These are phyloP conservation scores for Eucalyptus regnans DNA, from an alignment of 345 rosid genomes.

Conservation along the genomic window DNA sequence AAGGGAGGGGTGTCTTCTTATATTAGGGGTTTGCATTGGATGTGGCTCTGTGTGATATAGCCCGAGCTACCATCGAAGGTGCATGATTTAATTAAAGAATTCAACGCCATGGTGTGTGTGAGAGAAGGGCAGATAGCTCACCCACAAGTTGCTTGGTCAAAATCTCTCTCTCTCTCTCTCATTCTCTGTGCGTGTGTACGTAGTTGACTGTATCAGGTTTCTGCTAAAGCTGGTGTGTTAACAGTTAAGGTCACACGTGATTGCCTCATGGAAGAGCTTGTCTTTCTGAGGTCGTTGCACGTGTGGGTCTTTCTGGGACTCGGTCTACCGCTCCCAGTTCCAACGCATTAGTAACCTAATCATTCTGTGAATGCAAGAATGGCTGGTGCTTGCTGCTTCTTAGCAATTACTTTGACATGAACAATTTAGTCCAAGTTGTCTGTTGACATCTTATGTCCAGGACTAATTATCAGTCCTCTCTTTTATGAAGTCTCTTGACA, in stretches of 20 bases:
- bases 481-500: background rate
- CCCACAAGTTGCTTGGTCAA: conserved; percentile 76
- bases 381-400: background rate
- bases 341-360: background rate
- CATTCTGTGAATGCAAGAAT: background rate
- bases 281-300: background rate
- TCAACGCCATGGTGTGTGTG: conserved; percentile 93
- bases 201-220: background rate
- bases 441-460: background rate
- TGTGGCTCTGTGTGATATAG: background rate
- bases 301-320: background rate
- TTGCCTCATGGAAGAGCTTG: background rate
- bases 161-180: background rate
- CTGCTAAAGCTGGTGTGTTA: background rate
- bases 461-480: background rate
- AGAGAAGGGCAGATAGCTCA: conserved; percentile 79
- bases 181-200: background rate
- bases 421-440: background rate
- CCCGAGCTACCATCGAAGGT: conserved; percentile 31
- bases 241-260: conserved; percentile 1
- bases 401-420: background rate
- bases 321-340: background rate
- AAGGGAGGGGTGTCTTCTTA: background rate
- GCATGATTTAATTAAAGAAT: conserved; percentile 90
- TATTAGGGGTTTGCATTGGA: background rate